Evolutionary conservation across 305 asterid genomes (phyloP), one percentile per base, ranked within the genome.

Genomic region (Fraxinus platypoda): DNA sequence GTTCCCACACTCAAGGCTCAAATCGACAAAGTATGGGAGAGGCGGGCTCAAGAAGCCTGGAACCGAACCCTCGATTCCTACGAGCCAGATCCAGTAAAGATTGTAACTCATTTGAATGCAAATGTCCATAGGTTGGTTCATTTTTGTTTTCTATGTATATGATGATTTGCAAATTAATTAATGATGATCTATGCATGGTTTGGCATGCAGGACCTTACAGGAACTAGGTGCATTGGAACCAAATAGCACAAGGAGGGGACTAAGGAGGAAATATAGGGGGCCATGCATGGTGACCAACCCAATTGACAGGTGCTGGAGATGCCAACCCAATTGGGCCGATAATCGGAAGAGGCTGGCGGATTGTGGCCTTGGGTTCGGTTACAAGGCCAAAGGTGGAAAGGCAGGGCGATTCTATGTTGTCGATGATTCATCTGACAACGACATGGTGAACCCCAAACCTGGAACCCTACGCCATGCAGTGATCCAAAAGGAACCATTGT

Each of bases 401-500:
- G 74, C 79, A 72, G 97, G 95, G 0, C 11, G 17, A 9, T 21
- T 90, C 85, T 91, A 91, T 85, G 83, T 89, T 0, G 95, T 91
- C 6, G 87, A 81, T 0, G 94, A 93, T 78, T 34, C 89, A 4
- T 87, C 94, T 0, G 97, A 93, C 83, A 33, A 26, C 13, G 88
- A 86, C 82, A 28, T 89, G 76, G 19, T 90, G 30, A 84, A 87
- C 83, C 97, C 97, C 0, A 93, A 88, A 59, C 87, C 88, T 0
- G 97, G 97, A 21, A 93, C 97, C 34, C 91, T 91, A 41, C 93
- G 97, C 2, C 92, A 93, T 49, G 97, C 93, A 0, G 97, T 91
- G 76, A 91, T 89, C 85, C 95, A 90, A n/a, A 87, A 79, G 83
- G 90, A 82, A 79, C 93, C 95, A 2, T n/a, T 91, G 74, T 93